These are phyloP conservation scores for Pestalotiopsis sp. DNA, from an alignment of 2,329 filamentous ascomycete genomes.

Conservation along the genomic window DNA sequence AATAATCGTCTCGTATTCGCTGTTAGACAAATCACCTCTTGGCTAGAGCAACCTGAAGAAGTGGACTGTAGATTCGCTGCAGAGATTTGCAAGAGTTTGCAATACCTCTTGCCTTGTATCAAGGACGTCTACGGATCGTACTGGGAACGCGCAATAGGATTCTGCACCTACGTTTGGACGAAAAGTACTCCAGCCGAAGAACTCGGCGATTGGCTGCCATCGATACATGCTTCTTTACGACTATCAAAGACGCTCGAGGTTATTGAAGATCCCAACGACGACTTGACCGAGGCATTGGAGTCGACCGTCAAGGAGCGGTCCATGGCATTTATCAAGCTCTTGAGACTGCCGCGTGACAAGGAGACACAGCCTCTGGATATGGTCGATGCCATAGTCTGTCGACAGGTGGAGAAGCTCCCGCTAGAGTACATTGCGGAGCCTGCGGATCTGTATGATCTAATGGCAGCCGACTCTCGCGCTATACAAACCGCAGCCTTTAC, in stretches of 20 bases:
- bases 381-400: slow-evolving; percentile 73
- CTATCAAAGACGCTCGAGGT: slow-evolving; percentile 65
- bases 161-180: slow-evolving; percentile 61
- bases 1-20: slow-evolving; percentile 79
- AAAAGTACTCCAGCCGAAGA: slow-evolving; percentile 40
- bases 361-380: slow-evolving; percentile 70
- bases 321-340: slow-evolving; percentile 60
- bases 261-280: slow-evolving; percentile 78
- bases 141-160: slow-evolving; percentile 70
- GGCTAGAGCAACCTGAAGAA: slow-evolving; percentile 58
- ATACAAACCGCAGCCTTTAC: slow-evolving; percentile 82
- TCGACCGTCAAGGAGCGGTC: slow-evolving; percentile 59
- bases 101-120: slow-evolving; percentile 70
- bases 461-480: slow-evolving; percentile 73
- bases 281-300: slow-evolving; percentile 74
- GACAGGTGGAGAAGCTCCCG: slow-evolving; percentile 67
- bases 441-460: slow-evolving; percentile 71
- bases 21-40: slow-evolving; percentile 74
- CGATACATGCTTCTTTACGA: slow-evolving; percentile 72
- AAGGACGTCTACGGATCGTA: slow-evolving; percentile 85
- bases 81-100: slow-evolving; percentile 58
- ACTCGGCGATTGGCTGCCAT: slow-evolving; percentile 55
- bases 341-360: slow-evolving; percentile 52
- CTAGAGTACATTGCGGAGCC: slow-evolving; percentile 63
- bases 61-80: slow-evolving; percentile 46